phyloP scores from a whole-genome alignment of 129 eudicot genomes.

The Tagetes erecta region DNA sequence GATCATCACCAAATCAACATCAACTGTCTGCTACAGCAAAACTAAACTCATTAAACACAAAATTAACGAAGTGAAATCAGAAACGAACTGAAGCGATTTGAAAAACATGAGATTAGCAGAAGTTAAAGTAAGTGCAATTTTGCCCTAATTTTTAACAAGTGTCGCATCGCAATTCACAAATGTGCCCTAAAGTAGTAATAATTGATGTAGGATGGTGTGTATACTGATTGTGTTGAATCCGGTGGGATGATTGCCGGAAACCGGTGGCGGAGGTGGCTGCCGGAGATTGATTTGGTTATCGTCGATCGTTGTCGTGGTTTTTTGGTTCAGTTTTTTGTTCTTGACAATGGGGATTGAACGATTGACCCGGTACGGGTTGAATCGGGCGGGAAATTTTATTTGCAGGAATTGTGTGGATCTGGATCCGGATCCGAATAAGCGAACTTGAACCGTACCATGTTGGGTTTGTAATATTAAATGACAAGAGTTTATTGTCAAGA shows the following conservation, averaged over 20 bases:
- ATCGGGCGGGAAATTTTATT: slow-evolving; percentile 11
- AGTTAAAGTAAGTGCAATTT: not conserved
- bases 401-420: not conserved
- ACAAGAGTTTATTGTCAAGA: too few species aligned
- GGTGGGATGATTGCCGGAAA: not conserved
- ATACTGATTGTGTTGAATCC: not conserved
- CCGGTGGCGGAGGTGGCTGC: not conserved
- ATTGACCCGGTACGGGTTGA: slow-evolving; percentile 12
- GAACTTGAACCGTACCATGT: not conserved
- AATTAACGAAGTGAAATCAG: not conserved
- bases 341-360: not conserved
- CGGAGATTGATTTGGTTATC: not conserved
- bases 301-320: slow-evolving; percentile 11
- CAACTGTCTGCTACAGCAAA: slow-evolving; percentile 21
- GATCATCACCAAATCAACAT: slow-evolving; percentile 29
- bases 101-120: not conserved
- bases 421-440: not conserved
- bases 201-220: not conserved
- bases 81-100: not conserved
- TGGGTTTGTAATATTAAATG: not conserved
- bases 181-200: not conserved
- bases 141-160: slow-evolving; percentile 9
- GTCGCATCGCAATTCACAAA: not conserved
- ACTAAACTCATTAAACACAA: not conserved
- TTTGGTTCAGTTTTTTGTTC: not conserved